phyloP scores from a whole-genome alignment of 306 rosid species.

The Myrica gale region DNA sequence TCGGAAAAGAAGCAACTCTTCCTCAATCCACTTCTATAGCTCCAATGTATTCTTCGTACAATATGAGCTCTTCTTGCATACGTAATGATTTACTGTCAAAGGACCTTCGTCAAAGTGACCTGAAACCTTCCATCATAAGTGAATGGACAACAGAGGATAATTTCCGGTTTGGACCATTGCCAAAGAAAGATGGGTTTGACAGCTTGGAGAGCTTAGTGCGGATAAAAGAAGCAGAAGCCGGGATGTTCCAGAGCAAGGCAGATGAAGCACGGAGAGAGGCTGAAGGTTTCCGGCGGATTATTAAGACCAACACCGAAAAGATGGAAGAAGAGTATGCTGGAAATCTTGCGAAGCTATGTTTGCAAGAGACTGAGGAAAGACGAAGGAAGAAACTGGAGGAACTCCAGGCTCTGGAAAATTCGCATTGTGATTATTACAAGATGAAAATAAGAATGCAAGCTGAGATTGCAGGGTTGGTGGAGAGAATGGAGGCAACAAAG shows the following conservation, averaged over 20 bases:
- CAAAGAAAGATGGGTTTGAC: slow-evolving; percentile 67
- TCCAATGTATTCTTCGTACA: slow-evolving; percentile 47
- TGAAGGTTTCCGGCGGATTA: slow-evolving; percentile 63
- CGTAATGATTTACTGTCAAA: slow-evolving; percentile 49
- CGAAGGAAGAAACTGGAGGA: slow-evolving; percentile 80
- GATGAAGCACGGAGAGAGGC: slow-evolving; percentile 94
- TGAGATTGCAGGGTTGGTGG: slow-evolving; percentile 74
- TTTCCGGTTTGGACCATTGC: slow-evolving; percentile 53
- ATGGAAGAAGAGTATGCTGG: slow-evolving; percentile 74
- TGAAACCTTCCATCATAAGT: slow-evolving; percentile 54
- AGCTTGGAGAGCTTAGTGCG: slow-evolving; percentile 85
- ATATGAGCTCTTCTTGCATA: slow-evolving; percentile 52
- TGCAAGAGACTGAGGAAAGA: slow-evolving; percentile 72
- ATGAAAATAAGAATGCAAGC: slow-evolving; percentile 90
- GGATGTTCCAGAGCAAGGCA: slow-evolving; percentile 91
- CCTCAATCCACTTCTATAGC: slow-evolving; percentile 49
- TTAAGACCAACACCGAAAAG: slow-evolving; percentile 55
- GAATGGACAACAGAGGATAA: slow-evolving; percentile 54
- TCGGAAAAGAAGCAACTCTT: slow-evolving; percentile 53
- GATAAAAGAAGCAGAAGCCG: slow-evolving; percentile 92
- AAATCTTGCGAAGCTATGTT: slow-evolving; percentile 60
- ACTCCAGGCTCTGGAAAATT: slow-evolving; percentile 70
- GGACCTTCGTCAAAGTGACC: slow-evolving; percentile 59
- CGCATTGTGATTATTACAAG: slow-evolving; percentile 67
- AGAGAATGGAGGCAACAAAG: slow-evolving; percentile 95